These are phyloP conservation scores for Xerocomus brunneocitrinus DNA, from an alignment of 768 basidiomycete genomes.

Conservation along the genomic window DNA sequence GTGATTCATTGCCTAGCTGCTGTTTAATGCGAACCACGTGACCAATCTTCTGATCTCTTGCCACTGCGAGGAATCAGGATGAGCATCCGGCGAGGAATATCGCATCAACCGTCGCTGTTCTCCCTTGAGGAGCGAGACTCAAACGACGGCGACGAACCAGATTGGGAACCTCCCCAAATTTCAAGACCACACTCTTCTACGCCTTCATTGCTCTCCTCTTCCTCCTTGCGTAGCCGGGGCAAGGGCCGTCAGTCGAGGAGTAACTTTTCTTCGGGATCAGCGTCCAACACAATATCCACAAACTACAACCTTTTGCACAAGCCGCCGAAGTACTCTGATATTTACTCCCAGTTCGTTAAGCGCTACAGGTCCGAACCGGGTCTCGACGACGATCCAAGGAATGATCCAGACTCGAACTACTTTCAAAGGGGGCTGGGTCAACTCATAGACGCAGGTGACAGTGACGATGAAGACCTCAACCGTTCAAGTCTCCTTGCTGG, in stretches of 20 bases:
- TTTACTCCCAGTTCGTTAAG: conserved; percentile 77
- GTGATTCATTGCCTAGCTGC: too few species aligned
- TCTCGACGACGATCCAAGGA: conserved; percentile 62
- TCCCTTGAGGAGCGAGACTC: conserved; percentile 56
- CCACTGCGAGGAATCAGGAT: conserved; percentile 9
- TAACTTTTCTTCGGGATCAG: conserved; percentile 27
- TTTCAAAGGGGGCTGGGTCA: conserved; percentile 69
- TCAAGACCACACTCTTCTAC: conserved; percentile 21
- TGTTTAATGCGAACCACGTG: not conserved
- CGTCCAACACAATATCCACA: conserved; percentile 25
- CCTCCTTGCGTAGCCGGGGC: conserved; percentile 29
- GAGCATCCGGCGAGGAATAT: conserved; percentile 22
- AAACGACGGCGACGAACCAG: conserved; percentile 42
- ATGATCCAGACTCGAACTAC: conserved; percentile 82
- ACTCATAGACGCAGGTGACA: conserved; percentile 63
- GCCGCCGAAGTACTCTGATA: conserved; percentile 46
- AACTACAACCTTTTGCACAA: conserved; percentile 30
- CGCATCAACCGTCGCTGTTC: conserved; percentile 64
- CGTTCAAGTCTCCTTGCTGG: conserved; percentile 39
- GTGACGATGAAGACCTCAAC: conserved; percentile 68
- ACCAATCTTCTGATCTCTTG: not conserved
- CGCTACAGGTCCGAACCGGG: conserved; percentile 66
- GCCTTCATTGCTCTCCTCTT: conserved; percentile 23
- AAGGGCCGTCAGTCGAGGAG: conserved; percentile 30
- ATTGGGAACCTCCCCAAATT: conserved; percentile 39